Evolutionary conservation across 345 rosid species (phyloP), one percentile per base, ranked within the genome.

Genomic region (Brassica juncea): DNA sequence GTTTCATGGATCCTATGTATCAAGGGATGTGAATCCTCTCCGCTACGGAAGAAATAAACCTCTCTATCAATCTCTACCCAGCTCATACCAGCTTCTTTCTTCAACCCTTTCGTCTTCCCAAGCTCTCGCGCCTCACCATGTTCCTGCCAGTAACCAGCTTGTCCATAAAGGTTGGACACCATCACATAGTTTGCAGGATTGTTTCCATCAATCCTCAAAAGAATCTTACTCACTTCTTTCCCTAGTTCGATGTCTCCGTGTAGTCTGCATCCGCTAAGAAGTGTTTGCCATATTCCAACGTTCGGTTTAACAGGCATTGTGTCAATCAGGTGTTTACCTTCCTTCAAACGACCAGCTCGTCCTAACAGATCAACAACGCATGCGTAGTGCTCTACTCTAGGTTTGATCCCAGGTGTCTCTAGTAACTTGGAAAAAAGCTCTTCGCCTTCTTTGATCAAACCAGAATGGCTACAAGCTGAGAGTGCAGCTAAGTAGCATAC

Each of bases 391-490:
- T 91, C 97, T 30, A 90, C 86, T 80, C 91, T 83, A 16, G 85
- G 88, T 74, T 84, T 86, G 15, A 87, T 77, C 21, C 71, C 57
- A 7, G 28, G 49, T 49, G 90, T 86, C 4, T 58, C 77, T 70
- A 87, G 72, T 66, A 93, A 49, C 75, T 80, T 84, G 1, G 86
- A 85, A 77, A 92, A 92, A 65, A 84, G 83, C 69, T 80, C 83
- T 84, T 82, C 84, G 69, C 99, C 89, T 69, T 91, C 88, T 75
- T 87, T 84, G 25, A 88, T 47, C 32, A 90, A 85, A 34, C 98
- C 99, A 0, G 94, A 90, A 85, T 94, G 99, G 85, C 96, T 91
- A 70, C 98, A 92, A 34, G 97, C 95, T 66, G 91, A 87, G 76
- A 93, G 91, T 12, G 87, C 76, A 14, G 96, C 98, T 85, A 94